Evolutionary conservation across 2,329 filamentous ascomycete genomes (phyloP).

Genomic region (Rugonectria rugulosa): DNA sequence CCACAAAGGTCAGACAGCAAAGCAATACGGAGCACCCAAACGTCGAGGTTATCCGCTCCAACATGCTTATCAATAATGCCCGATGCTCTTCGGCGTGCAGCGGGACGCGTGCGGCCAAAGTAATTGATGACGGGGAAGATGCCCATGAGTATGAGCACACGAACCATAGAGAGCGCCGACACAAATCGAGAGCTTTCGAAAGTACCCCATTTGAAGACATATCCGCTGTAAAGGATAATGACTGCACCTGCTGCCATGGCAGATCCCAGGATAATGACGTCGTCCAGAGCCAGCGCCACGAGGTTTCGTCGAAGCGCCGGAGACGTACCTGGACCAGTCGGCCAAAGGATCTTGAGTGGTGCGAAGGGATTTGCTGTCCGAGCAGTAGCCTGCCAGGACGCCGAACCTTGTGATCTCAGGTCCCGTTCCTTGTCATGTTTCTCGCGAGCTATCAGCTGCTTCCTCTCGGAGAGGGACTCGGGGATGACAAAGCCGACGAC

Average conservation of each 20-base stretch:
- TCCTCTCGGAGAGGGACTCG: slow-evolving; percentile 80
- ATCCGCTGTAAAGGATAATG: slow-evolving; percentile 82
- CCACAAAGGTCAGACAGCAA: slow-evolving; percentile 80
- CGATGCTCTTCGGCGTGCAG: slow-evolving; percentile 48
- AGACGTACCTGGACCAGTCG: slow-evolving; percentile 68
- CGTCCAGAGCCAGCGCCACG: slow-evolving; percentile 79
- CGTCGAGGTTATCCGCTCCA: slow-evolving; percentile 80
- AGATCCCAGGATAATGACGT: slow-evolving; percentile 82
- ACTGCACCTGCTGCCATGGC: slow-evolving; percentile 84
- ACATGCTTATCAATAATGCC: slow-evolving; percentile 59
- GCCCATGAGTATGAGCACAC: slow-evolving; percentile 78
- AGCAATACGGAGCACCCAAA: slow-evolving; percentile 77
- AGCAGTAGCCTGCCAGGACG: slow-evolving; percentile 43
- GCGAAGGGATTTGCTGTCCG: slow-evolving; percentile 72
- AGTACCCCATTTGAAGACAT: slow-evolving; percentile 82
- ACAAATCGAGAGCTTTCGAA: slow-evolving; percentile 83
- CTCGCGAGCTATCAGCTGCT: slow-evolving; percentile 74
- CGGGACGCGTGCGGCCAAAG: slow-evolving; percentile 68
- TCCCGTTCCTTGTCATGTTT: slow-evolving; percentile 63
- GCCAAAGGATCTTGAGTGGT: slow-evolving; percentile 80
- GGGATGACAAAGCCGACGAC: slow-evolving; percentile 77
- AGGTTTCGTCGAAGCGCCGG: slow-evolving; percentile 77
- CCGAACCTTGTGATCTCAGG: slow-evolving; percentile 39
- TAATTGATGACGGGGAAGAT: slow-evolving; percentile 81
- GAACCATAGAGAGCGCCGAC: slow-evolving; percentile 77